Evolutionary conservation across 352 stramenopile species (phyloP).

Genomic region (Globisporangium parvum): DNA sequence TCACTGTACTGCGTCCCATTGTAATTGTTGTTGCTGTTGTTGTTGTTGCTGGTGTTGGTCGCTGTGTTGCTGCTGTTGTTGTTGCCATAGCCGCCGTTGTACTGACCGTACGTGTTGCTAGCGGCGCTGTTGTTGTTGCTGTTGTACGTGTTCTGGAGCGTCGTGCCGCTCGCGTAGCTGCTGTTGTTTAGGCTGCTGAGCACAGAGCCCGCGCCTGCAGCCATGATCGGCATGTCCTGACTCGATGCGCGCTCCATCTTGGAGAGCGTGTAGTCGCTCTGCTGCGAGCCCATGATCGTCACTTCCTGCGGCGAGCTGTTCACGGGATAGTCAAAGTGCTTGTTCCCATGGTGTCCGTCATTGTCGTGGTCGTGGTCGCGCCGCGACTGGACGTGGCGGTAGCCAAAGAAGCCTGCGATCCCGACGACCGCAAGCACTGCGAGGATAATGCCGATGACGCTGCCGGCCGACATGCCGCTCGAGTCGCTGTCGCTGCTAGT

Average conservation of each 20-base stretch:
- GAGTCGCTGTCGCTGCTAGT: slow-evolving; percentile 6
- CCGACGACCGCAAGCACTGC: slow-evolving; percentile 30
- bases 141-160: slow-evolving; percentile 10
- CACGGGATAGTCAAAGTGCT: slow-evolving; percentile 30
- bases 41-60: slow-evolving; percentile 8
- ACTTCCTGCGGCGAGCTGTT: slow-evolving; percentile 10
- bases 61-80: slow-evolving; percentile 7
- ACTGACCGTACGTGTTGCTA: neutral
- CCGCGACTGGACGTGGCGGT: slow-evolving; percentile 18
- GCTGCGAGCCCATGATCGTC: slow-evolving; percentile 16
- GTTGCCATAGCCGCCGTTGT: neutral
- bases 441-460: slow-evolving; percentile 36
- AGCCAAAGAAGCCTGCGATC: slow-evolving; percentile 30
- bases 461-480: slow-evolving; percentile 31
- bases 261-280: slow-evolving; percentile 18
- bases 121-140: slow-evolving; percentile 4
- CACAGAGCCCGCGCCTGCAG: slow-evolving; percentile 2
- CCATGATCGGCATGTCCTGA: slow-evolving; percentile 17
- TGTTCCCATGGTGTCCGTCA: slow-evolving; percentile 21
- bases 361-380: slow-evolving; percentile 16
- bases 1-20: slow-evolving; percentile 10
- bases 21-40: slow-evolving; percentile 4
- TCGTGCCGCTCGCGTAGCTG: slow-evolving; percentile 6
- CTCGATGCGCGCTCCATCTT: slow-evolving; percentile 18
- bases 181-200: slow-evolving; percentile 12